These are phyloP conservation scores for Lactifluus subvellereus DNA, from an alignment of 768 basidiomycete species.

Conservation along the genomic window DNA sequence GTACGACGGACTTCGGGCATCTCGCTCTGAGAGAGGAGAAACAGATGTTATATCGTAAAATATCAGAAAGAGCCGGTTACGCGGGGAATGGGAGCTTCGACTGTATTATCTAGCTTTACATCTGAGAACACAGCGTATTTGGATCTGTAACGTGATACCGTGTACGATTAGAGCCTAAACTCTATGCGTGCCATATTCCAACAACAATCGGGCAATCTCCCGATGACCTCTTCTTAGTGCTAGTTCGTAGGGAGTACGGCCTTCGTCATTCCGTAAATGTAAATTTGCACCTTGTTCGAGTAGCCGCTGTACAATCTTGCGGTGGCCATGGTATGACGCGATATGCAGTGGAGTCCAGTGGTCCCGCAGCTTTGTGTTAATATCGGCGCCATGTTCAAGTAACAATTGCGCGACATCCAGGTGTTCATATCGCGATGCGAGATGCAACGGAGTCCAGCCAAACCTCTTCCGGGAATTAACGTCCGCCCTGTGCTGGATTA, in stretches of 20 bases:
- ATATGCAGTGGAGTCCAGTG: background rate
- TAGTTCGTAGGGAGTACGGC: background rate
- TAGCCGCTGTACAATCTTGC: background rate
- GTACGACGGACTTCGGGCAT: no score
- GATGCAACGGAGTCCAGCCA: background rate
- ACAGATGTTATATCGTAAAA: no score
- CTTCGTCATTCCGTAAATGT: background rate
- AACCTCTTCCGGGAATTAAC: background rate
- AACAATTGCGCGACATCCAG: background rate
- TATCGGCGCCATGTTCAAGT: background rate
- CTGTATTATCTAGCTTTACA: no score
- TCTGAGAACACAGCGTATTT: no score
- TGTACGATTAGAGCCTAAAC: no score
- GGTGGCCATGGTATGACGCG: background rate
- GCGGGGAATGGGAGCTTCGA: no score
- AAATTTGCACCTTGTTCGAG: constrained; percentile 2
- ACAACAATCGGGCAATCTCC: background rate
- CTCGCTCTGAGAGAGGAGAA: no score
- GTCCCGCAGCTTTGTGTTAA: background rate
- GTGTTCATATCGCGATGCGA: background rate
- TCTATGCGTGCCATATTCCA: no score
- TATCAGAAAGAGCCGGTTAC: no score
- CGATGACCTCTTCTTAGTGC: background rate
- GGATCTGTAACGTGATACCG: no score
- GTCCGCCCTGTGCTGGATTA: background rate